Evolutionary conservation across 805 yeast genomes (phyloP).

Genomic region (Suhomyces faveliae): DNA sequence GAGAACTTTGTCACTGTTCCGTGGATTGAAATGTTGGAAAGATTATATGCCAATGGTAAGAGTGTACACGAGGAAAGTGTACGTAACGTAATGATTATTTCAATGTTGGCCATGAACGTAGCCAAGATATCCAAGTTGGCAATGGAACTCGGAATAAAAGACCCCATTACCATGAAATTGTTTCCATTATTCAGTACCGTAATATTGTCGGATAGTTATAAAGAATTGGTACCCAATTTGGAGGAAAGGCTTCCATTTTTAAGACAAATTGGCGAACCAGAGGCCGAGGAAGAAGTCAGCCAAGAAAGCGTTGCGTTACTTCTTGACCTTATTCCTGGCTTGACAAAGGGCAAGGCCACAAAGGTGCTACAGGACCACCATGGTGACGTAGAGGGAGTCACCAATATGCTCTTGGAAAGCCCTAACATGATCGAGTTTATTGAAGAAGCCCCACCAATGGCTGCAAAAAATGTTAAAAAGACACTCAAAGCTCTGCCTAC

Average conservation of each 20-base stretch:
- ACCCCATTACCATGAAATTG: slow-evolving; percentile 40
- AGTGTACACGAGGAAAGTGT: slow-evolving; percentile 48
- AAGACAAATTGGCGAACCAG: slow-evolving; percentile 15
- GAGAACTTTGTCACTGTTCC: slow-evolving; percentile 51
- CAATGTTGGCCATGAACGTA: slow-evolving; percentile 49
- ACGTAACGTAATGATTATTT: slow-evolving; percentile 50
- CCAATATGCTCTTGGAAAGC: slow-evolving; percentile 60
- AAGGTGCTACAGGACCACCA: slow-evolving; percentile 48
- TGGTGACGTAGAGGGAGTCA: slow-evolving; percentile 55
- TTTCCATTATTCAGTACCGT: slow-evolving; percentile 59
- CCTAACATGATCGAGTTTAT: slow-evolving; percentile 44
- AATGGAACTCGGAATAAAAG: slow-evolving; percentile 45
- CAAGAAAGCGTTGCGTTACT: slow-evolving; percentile 41
- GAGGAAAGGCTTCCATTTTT: slow-evolving; percentile 52
- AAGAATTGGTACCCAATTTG: slow-evolving; percentile 49
- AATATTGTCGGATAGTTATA: slow-evolving; percentile 47
- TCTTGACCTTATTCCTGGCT: slow-evolving; percentile 66
- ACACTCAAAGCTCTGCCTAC: not conserved
- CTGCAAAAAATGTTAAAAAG: not conserved
- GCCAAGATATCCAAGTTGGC: slow-evolving; percentile 42
- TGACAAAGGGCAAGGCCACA: slow-evolving; percentile 47
- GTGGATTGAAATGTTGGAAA: slow-evolving; percentile 64
- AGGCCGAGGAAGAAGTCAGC: slow-evolving; percentile 11
- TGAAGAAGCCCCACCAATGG: slow-evolving; percentile 20
- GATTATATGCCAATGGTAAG: slow-evolving; percentile 54